These are phyloP conservation scores for Lipomyces spencermartinsiae DNA, from an alignment of 805 yeast species.

Conservation along the genomic window DNA sequence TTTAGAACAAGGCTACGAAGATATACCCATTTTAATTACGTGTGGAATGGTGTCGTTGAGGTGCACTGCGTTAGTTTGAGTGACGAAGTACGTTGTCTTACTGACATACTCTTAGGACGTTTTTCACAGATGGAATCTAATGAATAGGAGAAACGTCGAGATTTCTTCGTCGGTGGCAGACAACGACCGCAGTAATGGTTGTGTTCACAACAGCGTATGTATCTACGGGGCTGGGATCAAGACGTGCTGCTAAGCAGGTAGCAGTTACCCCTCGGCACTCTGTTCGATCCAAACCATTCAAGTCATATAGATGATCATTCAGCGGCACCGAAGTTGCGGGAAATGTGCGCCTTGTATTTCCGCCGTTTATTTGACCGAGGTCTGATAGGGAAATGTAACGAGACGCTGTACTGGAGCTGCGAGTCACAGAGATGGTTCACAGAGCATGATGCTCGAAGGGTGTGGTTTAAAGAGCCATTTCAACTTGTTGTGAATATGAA, in stretches of 20 bases:
- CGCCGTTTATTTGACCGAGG: not conserved
- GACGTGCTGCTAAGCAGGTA: not conserved
- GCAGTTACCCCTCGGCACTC: not conserved
- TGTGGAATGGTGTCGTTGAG: conserved; percentile 1
- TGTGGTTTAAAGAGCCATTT: not conserved
- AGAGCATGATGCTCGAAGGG: not conserved
- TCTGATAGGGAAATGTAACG: not conserved
- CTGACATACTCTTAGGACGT: conserved; percentile 35
- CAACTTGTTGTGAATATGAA: not conserved
- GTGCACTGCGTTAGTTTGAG: not conserved
- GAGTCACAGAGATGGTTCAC: not conserved
- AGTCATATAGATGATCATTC: not conserved
- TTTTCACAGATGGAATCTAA: conserved; percentile 11
- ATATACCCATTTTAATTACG: not conserved
- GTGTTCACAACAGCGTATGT: not conserved
- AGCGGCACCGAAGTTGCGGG: not conserved
- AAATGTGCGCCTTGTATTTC: not conserved
- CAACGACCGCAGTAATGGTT: not conserved
- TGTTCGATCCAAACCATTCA: not conserved
- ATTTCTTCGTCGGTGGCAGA: not conserved
- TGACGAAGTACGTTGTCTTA: not conserved
- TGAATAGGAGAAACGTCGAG: conserved; percentile 4
- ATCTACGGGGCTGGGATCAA: not conserved
- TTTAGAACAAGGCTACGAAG: not conserved
- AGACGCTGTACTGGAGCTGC: not conserved